phyloP scores from a whole-genome alignment of 2,329 filamentous ascomycete species.

The Alternaria dauci region DNA sequence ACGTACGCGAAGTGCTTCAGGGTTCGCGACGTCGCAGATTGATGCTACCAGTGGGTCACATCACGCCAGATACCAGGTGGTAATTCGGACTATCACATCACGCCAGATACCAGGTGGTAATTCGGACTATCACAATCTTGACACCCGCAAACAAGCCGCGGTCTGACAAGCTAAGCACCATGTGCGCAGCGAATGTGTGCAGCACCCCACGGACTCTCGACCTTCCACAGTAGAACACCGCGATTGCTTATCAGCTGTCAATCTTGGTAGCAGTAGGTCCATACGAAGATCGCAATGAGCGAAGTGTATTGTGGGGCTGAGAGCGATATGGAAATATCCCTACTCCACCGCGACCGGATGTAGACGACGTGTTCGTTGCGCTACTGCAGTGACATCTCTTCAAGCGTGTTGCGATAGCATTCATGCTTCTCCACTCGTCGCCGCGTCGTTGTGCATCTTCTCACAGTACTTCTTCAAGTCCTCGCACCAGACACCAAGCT shows the following conservation, averaged over 20 bases:
- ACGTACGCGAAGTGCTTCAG: neutral
- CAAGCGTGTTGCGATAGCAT: neutral
- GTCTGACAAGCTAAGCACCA: neutral
- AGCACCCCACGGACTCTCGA: neutral
- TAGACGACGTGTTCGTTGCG: too few species aligned
- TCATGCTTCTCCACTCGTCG: neutral
- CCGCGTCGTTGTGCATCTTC: neutral
- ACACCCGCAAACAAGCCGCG: neutral
- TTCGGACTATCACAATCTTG: neutral
- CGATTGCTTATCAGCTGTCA: neutral
- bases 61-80: neutral
- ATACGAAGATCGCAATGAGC: neutral
- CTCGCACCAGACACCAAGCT: slow-evolving; percentile 28
- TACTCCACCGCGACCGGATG: too few species aligned
- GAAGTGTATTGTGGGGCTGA: neutral
- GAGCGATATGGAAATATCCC: too few species aligned
- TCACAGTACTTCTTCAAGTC: slow-evolving; percentile 31
- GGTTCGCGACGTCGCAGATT: neutral
- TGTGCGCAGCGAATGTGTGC: neutral
- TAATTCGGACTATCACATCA: neutral
- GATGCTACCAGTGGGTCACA: neutral
- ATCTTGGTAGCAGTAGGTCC: neutral
- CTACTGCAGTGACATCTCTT: neutral
- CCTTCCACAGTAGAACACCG: neutral
- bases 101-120: neutral